Base-by-base conservation (phyloP, 2,329 filamentous ascomycete genomes). In the Hypoxylon sp. region DNA sequence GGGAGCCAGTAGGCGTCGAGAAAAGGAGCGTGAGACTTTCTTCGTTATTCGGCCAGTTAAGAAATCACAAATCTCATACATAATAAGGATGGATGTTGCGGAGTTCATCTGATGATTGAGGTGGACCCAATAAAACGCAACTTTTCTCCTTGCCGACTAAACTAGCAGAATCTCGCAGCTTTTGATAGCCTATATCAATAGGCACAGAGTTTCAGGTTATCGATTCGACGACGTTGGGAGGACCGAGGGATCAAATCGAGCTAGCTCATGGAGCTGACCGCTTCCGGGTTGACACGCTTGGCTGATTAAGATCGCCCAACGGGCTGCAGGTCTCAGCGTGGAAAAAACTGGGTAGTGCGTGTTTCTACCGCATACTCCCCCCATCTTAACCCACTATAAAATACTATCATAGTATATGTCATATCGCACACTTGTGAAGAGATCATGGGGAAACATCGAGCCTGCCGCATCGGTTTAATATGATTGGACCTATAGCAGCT, bases 301-400 rank as follows among this genome's bases (percentile, higher is more conserved):
- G 62, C 57, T 62, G 60, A 69, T 65, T 70, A 64, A 67, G 68
- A 72, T 72, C 65, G 63, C 55, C 70, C 70, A 72, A 68, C 69
- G 65, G 53, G 70, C 68, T 69, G 70, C 68, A 72, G 58, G 70
- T 68, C 56, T 72, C 63, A 72, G 56, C 9, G 56, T 56, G 21
- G 28, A 21, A 45, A 63, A 60, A 63, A 68, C 52, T 60, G 66
- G 57, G 55, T 70, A 49, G 49, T 71, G 61, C 61, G 64, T 69
- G 63, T 57, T 55, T 70, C 52, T 63, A 50, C 60, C 67, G 63
- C 67, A 65, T 64, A 46, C 36, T 66, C 58, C 60, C 68, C 68
- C 62, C 57, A 34, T 49, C 60, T 46, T 38, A 51, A 62, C 36
- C 58, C 50, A 62, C 55, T 46, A 49, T 11, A 17, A 48, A 53